phyloP scores from a whole-genome alignment of 2,329 filamentous ascomycete species.

The Colletotrichum theobromicola region DNA sequence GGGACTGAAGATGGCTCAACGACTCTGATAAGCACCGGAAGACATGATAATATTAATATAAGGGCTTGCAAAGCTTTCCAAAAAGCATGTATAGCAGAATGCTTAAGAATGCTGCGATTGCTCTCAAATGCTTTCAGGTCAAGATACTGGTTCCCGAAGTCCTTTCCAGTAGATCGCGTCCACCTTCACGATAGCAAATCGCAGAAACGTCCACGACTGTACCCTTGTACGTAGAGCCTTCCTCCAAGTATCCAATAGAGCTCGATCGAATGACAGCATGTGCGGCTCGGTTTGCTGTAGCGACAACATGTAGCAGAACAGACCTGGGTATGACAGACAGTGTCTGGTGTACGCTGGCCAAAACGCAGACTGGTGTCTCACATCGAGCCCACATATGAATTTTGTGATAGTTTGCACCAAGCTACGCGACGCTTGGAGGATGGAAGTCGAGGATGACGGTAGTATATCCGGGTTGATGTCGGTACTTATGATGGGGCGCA shows the following conservation, averaged over 20 bases:
- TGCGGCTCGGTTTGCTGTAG: neutral
- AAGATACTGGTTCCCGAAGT: neutral
- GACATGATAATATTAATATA: neutral
- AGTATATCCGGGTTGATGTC: neutral
- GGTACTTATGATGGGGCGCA: neutral
- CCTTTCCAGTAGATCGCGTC: neutral
- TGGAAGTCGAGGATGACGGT: neutral
- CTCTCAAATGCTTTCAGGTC: neutral
- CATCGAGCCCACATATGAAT: neutral
- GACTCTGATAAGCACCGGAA: neutral
- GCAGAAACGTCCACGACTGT: neutral
- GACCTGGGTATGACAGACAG: neutral
- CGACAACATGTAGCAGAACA: neutral
- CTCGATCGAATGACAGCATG: neutral
- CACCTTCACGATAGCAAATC: neutral
- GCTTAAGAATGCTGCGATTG: too few species aligned
- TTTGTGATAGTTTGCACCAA: neutral
- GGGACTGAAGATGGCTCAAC: neutral
- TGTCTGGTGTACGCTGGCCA: neutral
- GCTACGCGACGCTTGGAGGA: neutral
- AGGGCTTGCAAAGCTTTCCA: neutral
- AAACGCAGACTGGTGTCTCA: neutral
- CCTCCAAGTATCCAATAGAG: neutral
- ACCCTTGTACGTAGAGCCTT: neutral
- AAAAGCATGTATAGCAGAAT: neutral